Evolutionary conservation across 2,329 filamentous ascomycete species (phyloP), one percentile per base, ranked within the genome.

Genomic region (Fusarium avenaceum): DNA sequence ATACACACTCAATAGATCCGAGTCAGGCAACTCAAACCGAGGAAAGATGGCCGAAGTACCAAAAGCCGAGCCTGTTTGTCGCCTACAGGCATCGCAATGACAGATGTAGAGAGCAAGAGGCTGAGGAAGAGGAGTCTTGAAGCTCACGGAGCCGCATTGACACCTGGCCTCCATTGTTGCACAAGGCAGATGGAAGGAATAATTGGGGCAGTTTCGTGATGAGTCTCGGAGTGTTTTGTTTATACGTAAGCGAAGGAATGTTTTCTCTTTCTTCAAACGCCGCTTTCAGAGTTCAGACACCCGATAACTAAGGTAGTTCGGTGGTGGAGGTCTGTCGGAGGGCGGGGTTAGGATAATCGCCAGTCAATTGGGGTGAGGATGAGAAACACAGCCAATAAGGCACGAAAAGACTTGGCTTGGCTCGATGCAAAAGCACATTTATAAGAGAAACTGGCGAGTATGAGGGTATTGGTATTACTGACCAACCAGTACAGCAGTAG

Each of bases 41-140:
- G 89, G 90, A 71, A 91, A 92, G 63, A 91, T 90, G 69, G 90
- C 90, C 35, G 88, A 89, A 32, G 89, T 86, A 28, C 89, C 90
- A 77, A 90, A 92, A 2, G 90, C 88, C 9, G 88, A 89, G 54
- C 86, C 82, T 30, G 88, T 87, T 79, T 92, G 90, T 58, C 86
- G 83, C 47, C 87, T 85, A 76, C 90, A 92, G 74, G 89, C 85
- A 56, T 82, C 78, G 77, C 90, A 92, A 79, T 92, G 90, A 79
- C 90, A 92, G 74, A 92, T 87, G 76, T 90, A 92, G 50, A 92
- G 80, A n/a, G 85, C 85, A 43, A 90, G 78, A 1, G 90, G 90
- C 58, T 85, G 81, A 5, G 82, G 76, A 1, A 85, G 78, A 1
- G 90, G 88, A 30, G 89, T 91, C 65, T 81, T 85, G 81, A 92